These are phyloP conservation scores for Pichia ethanolica DNA, from an alignment of 805 yeast species.

Conservation along the genomic window DNA sequence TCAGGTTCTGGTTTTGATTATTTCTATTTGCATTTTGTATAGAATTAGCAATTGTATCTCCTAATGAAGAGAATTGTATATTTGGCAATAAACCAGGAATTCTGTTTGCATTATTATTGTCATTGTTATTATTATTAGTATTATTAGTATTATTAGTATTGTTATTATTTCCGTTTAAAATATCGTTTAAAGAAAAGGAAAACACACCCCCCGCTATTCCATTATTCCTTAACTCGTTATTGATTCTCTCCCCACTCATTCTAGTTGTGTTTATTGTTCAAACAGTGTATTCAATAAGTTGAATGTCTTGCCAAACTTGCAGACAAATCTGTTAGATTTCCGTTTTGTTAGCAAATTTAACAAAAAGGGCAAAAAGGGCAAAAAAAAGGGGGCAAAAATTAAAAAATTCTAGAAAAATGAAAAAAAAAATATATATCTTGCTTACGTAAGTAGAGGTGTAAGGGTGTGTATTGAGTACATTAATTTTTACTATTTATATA, in stretches of 20 bases:
- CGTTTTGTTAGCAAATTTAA: too few relatives aligned
- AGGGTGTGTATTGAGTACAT: neutral
- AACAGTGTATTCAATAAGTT: neutral
- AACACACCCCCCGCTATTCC: constrained; percentile 1
- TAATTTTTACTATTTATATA: neutral
- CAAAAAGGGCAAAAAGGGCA: too few relatives aligned
- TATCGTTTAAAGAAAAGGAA: constrained; percentile 1
- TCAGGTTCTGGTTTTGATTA: neutral
- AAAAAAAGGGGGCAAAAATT: too few relatives aligned
- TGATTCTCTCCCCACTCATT: constrained; percentile 1
- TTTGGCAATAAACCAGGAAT: neutral
- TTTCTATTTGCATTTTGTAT: neutral
- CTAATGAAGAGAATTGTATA: neutral
- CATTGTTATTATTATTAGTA: neutral
- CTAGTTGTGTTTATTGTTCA: neutral
- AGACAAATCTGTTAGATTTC: too few relatives aligned
- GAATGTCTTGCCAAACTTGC: too few relatives aligned
- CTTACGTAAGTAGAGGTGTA: neutral
- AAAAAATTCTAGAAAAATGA: too few relatives aligned
- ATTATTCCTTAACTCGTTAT: neutral
- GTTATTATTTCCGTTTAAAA: neutral
- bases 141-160: neutral
- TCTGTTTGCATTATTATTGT: neutral
- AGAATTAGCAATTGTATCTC: constrained; percentile 1
- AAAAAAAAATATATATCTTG: too few relatives aligned